phyloP scores from a whole-genome alignment of 2,329 filamentous ascomycete genomes.

The Hymenoscyphus scutula region DNA sequence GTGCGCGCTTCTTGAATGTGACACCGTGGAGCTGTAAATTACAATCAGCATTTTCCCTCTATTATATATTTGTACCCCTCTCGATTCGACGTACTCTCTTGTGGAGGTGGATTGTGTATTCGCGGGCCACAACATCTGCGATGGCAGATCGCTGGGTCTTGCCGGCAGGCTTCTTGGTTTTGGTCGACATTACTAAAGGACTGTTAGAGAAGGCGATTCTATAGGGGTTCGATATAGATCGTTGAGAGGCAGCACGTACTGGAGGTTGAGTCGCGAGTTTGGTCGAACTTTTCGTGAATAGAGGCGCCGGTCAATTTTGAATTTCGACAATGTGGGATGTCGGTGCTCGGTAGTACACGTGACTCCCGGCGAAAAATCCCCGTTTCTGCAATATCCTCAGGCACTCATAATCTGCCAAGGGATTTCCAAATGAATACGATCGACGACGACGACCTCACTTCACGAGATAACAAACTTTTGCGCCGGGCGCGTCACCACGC shows the following conservation, averaged over 20 bases:
- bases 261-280: constrained; percentile 14
- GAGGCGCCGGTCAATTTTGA: constrained; percentile 1
- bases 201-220: constrained; percentile 28
- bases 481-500: constrained; percentile 15
- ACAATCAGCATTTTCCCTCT: constrained; percentile 46
- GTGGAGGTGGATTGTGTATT: constrained; percentile 99
- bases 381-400: no score
- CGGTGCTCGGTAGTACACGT: neutral
- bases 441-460: constrained; percentile 1
- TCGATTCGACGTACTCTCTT: constrained; percentile 77
- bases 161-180: constrained; percentile 65
- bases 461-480: constrained; percentile 12
- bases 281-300: constrained; percentile 16
- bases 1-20: constrained; percentile 99
- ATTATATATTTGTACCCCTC: constrained; percentile 16
- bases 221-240: neutral
- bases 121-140: constrained; percentile 97
- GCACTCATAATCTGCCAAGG: neutral
- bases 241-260: constrained; percentile 9
- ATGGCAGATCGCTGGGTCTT: constrained; percentile 86
- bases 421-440: neutral
- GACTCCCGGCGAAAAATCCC: no score
- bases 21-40: constrained; percentile 82
- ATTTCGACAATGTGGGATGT: constrained; percentile 6
- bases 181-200: constrained; percentile 62